phyloP scores from a whole-genome alignment of 169 alveolate species.

The Miamiensis avidus region DNA sequence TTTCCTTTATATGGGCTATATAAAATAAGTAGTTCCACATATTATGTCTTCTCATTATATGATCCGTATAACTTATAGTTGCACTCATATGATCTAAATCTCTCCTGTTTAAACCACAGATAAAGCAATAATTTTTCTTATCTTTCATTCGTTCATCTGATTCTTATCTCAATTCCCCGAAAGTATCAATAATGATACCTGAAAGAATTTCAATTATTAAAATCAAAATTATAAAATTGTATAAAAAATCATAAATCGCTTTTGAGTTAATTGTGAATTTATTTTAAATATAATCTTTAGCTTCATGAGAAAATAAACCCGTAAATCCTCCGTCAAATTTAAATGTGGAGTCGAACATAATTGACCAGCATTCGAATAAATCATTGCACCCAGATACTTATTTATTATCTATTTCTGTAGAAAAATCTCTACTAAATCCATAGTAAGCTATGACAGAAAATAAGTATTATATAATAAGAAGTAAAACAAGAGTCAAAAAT shows the following conservation, averaged over 20 bases:
- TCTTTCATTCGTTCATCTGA: conserved; percentile 55
- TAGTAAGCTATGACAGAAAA: background rate
- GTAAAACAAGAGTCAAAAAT: background rate
- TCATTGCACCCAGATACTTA: background rate
- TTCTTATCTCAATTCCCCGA: conserved; percentile 62
- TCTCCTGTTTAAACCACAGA: conserved; percentile 59
- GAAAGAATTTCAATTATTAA: conserved; percentile 64
- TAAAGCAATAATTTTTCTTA: conserved; percentile 60
- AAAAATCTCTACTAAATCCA: background rate
- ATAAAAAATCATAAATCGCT: conserved; percentile 69
- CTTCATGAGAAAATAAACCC: conserved; percentile 26
- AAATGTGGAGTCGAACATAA: conserved; percentile 37
- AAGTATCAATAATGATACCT: conserved; percentile 70
- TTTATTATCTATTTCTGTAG: background rate
- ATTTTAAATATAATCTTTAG: background rate
- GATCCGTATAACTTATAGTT: background rate
- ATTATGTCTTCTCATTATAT: conserved; percentile 44
- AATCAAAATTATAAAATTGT: conserved; percentile 58
- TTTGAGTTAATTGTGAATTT: conserved; percentile 15
- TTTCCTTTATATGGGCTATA: conserved; percentile 61
- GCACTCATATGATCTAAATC: background rate
- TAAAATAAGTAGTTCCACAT: conserved; percentile 70
- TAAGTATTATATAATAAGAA: background rate
- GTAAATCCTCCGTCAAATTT: conserved; percentile 49
- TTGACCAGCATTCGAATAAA: background rate